Conservation (phyloP, 371 early-diverging fungal species). For the Rhizopus delemar region DNA sequence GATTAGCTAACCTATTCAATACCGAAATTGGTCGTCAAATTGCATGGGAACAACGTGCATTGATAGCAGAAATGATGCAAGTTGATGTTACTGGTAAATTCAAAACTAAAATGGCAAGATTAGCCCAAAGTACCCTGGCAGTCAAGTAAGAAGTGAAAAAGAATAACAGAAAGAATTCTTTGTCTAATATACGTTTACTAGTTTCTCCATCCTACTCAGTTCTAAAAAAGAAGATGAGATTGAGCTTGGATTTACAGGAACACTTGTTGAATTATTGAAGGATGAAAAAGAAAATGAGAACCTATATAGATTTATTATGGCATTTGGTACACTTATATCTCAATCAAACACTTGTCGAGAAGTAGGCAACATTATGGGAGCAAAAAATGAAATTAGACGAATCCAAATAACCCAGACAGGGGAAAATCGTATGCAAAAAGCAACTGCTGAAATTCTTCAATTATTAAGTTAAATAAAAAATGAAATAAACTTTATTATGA, state of each 20-base stretch:
- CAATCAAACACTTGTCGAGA: constrained; percentile 33
- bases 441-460: constrained; percentile 20
- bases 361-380: constrained; percentile 40
- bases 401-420: constrained; percentile 16
- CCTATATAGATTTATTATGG: constrained; percentile 56
- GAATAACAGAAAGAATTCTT: background rate
- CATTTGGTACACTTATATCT: constrained; percentile 60
- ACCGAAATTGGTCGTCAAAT: constrained; percentile 40
- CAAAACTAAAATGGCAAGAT: constrained; percentile 32
- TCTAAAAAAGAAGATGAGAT: constrained; percentile 44
- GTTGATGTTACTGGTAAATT: constrained; percentile 31
- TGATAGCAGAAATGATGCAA: constrained; percentile 28
- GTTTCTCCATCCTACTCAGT: constrained; percentile 38
- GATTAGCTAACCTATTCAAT: constrained; percentile 63
- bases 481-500: constrained; percentile 1
- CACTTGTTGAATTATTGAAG: constrained; percentile 50
- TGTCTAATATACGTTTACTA: constrained; percentile 20
- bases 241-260: constrained; percentile 47
- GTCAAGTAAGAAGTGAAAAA: constrained; percentile 32
- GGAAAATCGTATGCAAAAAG: constrained; percentile 30
- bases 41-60: constrained; percentile 37
- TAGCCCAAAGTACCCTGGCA: constrained; percentile 44
- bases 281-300: constrained; percentile 56
- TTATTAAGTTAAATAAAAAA: constrained; percentile 11
- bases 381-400: constrained; percentile 16